Evolutionary conservation across 2,329 filamentous ascomycete genomes (phyloP).

Genomic region (Fusarium caatingaense): DNA sequence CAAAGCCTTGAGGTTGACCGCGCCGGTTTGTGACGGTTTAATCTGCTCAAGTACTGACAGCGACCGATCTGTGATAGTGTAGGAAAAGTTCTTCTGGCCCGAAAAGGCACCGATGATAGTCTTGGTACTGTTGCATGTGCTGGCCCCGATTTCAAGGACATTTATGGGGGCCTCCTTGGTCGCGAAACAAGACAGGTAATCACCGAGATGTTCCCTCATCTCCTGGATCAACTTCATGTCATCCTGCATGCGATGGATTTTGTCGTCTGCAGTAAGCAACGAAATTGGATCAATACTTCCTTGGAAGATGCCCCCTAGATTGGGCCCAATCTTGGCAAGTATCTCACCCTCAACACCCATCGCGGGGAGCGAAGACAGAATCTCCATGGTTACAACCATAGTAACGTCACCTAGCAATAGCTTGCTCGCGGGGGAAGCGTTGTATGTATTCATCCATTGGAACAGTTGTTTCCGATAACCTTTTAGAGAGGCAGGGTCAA

Average conservation of each 20-base stretch:
- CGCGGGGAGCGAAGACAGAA: conserved; percentile 12
- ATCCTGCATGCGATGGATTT: not conserved
- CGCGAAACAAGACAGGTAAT: conserved; percentile 13
- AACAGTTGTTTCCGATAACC: not conserved
- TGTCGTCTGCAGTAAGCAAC: not conserved
- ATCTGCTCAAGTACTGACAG: not conserved
- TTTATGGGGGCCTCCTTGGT: not conserved
- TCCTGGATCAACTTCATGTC: not conserved
- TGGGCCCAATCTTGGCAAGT: conserved; percentile 19
- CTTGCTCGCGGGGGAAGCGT: conserved; percentile 1
- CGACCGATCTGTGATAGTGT: conserved; percentile 14
- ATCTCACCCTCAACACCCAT: conserved; percentile 19
- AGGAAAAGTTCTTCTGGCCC: not conserved
- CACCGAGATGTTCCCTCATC: not conserved
- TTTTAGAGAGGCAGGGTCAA: not conserved
- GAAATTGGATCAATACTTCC: not conserved
- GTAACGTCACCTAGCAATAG: conserved; percentile 6
- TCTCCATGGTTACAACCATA: conserved; percentile 25
- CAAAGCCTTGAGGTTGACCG: not conserved
- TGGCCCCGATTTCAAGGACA: conserved; percentile 20
- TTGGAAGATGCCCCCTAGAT: conserved; percentile 6
- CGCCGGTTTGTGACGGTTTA: fast-evolving
- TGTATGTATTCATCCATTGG: conserved; percentile 10
- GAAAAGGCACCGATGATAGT: not conserved
- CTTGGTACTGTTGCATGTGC: not conserved